Base-by-base conservation (phyloP, 1,284 basidiomycete genomes). In the Cryptococcus sp. region DNA sequence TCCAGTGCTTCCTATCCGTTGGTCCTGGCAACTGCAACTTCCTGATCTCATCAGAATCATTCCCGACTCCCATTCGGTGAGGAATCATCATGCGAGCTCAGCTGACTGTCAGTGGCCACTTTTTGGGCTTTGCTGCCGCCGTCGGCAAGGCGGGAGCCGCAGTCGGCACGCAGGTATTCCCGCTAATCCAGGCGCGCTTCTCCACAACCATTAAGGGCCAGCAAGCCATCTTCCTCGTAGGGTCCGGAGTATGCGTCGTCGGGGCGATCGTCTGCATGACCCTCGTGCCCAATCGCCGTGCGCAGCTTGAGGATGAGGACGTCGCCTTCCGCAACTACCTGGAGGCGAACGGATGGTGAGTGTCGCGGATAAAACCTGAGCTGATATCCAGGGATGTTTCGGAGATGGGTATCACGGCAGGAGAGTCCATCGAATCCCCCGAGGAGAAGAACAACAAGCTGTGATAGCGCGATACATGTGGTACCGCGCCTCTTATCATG, bases 131-230 rank as follows among this genome's bases (percentile, higher is more conserved):
- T 47, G 72, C 73, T 0, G 72, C 87, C 8, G 86, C 87, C 0
- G 76, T 88, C 13, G 88, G 88, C 4, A 90, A 90, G 70, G 81
- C 85, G 0, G 89, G 89, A 5, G 88, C 66, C 1, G 64, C 66
- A 3, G 63, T 70, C 41, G 66, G 63, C 38, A 88, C 35, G 85
- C 57, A 64, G 50, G 60, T 66, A 8, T 68, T 68, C 58, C 61
- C 56, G 22, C 56, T 63, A 10, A 66, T 64, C 45, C 65, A 63
- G 47, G 56, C 62, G 19, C 55, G 60, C 13, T 62, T 66, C 39
- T 46, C 62, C 20, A 54, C 50, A 23, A 60, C 50, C 30, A 62
- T 67, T 57, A 63, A 64, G 50, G 69, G 68, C 23, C 65, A 68
- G 52, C 67, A 67, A 53, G 70, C 65, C 1, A 65, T 67, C 41